These are phyloP conservation scores for Orychophragmus violaceus DNA, from an alignment of 345 rosid species.

Conservation along the genomic window DNA sequence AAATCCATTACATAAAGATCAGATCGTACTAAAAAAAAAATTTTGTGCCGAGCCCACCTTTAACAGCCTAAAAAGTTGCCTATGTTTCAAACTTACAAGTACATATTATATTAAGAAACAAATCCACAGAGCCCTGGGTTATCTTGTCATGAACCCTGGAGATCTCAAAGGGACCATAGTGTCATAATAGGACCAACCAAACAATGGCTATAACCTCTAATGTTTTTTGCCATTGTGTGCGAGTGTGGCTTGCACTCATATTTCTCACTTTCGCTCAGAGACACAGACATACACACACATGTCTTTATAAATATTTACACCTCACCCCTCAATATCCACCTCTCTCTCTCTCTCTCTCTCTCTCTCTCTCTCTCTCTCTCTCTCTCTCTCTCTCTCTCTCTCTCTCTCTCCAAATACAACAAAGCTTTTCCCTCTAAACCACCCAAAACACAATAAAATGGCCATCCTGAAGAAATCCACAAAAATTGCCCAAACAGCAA, in stretches of 20 bases:
- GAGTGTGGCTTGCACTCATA: constrained; percentile 29
- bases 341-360: background rate
- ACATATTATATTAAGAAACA: background rate
- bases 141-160: constrained; percentile 8
- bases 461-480: constrained; percentile 39
- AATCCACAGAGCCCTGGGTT: background rate
- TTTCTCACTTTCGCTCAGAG: background rate
- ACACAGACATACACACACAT: constrained; percentile 17
- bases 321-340: background rate
- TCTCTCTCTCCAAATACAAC: background rate
- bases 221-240: constrained; percentile 36
- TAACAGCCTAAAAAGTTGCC: background rate
- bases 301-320: constrained; percentile 16
- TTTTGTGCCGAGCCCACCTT: background rate
- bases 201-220: constrained; percentile 22
- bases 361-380: background rate
- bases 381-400: no score
- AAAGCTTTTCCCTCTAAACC: background rate
- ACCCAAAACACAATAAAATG: constrained; percentile 24
- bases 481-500: constrained; percentile 45
- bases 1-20: background rate
- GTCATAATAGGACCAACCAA: constrained; percentile 48
- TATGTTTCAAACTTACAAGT: constrained; percentile 3
- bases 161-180: constrained; percentile 42
- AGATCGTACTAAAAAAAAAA: background rate